Base-by-base conservation (phyloP, 2,329 filamentous ascomycete species). In the Fusarium liriodendri region DNA sequence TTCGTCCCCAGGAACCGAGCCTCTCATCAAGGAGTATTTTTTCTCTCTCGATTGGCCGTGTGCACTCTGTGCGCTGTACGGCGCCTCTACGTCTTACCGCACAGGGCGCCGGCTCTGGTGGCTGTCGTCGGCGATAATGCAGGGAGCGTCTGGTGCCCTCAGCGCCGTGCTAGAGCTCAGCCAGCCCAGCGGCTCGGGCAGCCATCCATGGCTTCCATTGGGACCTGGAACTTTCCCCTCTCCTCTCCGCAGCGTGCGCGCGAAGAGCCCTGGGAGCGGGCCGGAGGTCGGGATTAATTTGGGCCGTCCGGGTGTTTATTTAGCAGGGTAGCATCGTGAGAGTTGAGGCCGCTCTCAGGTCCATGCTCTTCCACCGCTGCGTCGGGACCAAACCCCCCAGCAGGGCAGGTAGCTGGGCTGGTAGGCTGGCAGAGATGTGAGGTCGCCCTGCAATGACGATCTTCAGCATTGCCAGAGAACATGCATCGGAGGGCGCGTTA, bases 301-400 rank as follows among this genome's bases (percentile, higher is more conserved):
- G 55, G 50, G 62, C 70, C 60, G 50, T 42, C 38, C 32, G 42
- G 64, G 64, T 54, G 64, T 66, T 61, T 66, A n/a, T 55, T 42
- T 66, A 66, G 20, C 63, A 61, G 8, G 16, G 33, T 37, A 29
- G 63, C 54, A 40, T 62, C 16, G 6, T 6, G 32, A 55, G 54
- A 47, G 37, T 52, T 35, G 42, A 66, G 47, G 66, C 62, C 72
- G 62, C 72, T 66, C 67, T 71, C 58, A 37, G 73, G 69, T 68
- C 76, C 76, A 61, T 75, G 76, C 76, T 45, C 67, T 58, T 55
- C 71, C 75, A 67, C 76, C 76, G 55, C 58, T 54, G 70, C 64
- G 69, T 74, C 76, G 76, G 76, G 76, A 70, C 63, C 52, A 52
- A 59, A 50, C 45, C 29, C 9, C 52, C 67, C 65, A 47, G 42